A percentile compares a stretch with the other conserved stretches of the same genome.
These are phyloP conservation scores for Tetrahymena malaccensis DNA, from an alignment of 73 alveolate species.

Conservation along the genomic window DNA sequence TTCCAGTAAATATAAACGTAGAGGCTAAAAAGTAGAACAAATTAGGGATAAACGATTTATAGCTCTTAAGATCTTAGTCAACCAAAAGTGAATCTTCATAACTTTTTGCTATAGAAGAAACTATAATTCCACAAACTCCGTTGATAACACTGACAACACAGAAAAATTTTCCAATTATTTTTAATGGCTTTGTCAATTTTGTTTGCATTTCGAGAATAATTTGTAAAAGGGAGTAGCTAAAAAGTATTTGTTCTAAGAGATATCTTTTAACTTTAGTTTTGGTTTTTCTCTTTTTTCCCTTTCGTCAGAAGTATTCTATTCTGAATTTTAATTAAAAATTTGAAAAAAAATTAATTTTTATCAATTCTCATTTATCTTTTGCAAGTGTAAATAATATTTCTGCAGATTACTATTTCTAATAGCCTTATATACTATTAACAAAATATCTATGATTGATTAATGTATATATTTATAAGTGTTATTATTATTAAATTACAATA, in stretches of 20 bases:
- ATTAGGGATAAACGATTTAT: not conserved
- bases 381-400: not conserved
- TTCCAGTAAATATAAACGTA: not conserved
- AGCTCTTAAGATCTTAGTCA: not conserved
- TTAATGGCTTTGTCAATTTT: not conserved
- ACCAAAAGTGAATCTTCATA: not conserved
- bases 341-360: too few species aligned
- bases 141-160: not conserved
- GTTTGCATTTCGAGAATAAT: not conserved
- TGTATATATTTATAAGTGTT: too few species aligned
- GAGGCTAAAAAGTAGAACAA: not conserved
- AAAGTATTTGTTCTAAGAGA: not conserved
- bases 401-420: not conserved
- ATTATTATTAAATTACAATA: too few species aligned
- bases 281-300: not conserved
- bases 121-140: not conserved
- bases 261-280: too few species aligned
- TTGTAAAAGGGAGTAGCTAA: not conserved
- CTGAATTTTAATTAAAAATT: not conserved
- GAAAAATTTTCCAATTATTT: not conserved
- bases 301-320: not conserved
- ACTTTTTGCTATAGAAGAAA: not conserved
- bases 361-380: not conserved
- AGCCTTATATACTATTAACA: too few species aligned
- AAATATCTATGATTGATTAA: too few species aligned